Conservation (phyloP, 2,329 filamentous ascomycete species). For the Diaporthe velutina region DNA sequence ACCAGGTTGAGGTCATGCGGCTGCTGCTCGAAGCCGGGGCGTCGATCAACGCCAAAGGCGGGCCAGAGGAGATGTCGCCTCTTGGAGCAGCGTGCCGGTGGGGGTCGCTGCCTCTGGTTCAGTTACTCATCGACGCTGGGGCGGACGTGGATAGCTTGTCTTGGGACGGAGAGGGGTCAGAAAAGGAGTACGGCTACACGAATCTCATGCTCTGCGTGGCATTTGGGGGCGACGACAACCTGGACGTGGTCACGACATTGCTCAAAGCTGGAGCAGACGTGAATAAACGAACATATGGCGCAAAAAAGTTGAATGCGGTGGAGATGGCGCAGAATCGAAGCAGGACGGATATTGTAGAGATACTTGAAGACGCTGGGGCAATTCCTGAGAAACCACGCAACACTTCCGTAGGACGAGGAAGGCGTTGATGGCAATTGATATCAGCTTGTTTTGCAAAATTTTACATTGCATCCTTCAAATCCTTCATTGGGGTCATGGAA, state of each 20-base stretch:
- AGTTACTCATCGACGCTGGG: constrained; percentile 1
- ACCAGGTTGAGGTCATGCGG: not conserved
- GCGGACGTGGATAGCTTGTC: constrained; percentile 7
- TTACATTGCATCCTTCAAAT: too few species aligned
- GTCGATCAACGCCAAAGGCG: not conserved
- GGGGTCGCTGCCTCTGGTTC: not conserved
- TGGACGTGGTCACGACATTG: not conserved
- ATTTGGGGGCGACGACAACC: not conserved
- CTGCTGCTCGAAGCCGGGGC: constrained; percentile 7
- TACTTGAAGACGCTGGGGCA: constrained; percentile 13
- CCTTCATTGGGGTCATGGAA: too few species aligned
- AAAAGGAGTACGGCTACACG: constrained; percentile 4
- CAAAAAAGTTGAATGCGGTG: not conserved
- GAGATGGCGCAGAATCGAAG: constrained; percentile 3
- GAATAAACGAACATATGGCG: not conserved
- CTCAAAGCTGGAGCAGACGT: constrained; percentile 2
- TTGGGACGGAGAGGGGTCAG: not conserved
- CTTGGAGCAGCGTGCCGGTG: not conserved
- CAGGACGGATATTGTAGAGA: not conserved
- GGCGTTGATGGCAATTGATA: not conserved
- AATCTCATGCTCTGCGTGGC: constrained; percentile 11
- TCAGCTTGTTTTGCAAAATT: not conserved
- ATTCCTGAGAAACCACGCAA: not conserved
- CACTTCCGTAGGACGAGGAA: not conserved
- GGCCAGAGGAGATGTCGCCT: not conserved